Evolutionary conservation across 257 asterid genomes (phyloP).

Genomic region (Voacanga thouarsii): DNA sequence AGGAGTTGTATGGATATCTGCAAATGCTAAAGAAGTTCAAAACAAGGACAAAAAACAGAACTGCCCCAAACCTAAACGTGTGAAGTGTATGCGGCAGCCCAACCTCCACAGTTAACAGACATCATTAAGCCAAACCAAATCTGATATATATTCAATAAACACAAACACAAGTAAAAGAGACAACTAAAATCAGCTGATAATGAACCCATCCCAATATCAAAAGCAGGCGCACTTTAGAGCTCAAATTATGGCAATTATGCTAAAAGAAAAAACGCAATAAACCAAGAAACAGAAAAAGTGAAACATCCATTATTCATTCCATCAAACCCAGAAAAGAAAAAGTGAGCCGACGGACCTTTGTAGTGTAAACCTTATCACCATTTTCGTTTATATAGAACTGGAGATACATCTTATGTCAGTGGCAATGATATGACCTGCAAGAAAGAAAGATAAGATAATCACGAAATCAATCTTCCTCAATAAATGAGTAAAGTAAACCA

Average conservation of each 20-base stretch:
- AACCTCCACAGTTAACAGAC: no score
- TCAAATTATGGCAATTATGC: background rate
- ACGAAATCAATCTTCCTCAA: background rate
- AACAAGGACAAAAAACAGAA: background rate
- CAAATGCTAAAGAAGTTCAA: background rate
- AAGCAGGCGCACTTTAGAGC: background rate
- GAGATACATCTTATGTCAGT: constrained; percentile 36
- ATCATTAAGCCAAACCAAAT: background rate
- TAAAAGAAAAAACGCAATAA: background rate
- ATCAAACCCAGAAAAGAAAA: background rate
- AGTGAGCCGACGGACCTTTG: constrained; percentile 37
- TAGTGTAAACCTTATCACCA: constrained; percentile 62
- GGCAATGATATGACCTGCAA: background rate
- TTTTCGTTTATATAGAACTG: constrained; percentile 55
- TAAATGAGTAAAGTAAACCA: background rate
- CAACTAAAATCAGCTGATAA: background rate
- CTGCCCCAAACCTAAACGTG: background rate
- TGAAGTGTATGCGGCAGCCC: background rate
- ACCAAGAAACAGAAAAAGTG: background rate
- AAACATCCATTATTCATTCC: background rate
- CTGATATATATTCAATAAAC: background rate
- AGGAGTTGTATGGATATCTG: background rate
- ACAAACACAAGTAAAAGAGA: background rate
- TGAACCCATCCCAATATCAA: background rate
- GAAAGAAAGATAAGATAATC: background rate